Evolutionary conservation across 768 basidiomycete genomes (phyloP), one percentile per base, ranked within the genome.

Genomic region (Agaricus subrufescens): DNA sequence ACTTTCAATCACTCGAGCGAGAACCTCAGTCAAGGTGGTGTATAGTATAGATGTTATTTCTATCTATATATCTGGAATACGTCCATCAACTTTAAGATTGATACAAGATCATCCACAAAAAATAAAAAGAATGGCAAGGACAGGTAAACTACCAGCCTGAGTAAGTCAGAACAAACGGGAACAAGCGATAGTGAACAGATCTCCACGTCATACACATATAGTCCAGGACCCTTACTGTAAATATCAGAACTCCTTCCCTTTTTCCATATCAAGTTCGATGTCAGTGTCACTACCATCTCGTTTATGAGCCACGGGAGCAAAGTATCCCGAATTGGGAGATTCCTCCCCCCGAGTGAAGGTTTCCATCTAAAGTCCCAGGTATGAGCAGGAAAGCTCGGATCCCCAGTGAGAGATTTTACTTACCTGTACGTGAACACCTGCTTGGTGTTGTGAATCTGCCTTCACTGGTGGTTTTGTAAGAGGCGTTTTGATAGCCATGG

Each of bases 401-500:
- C 27, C 8, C 11, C 46, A 14, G 15, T 10, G 19, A 14, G 31
- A 53, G 48, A 45, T 29, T 23, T 48, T 19, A 50, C 67, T 31
- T 31, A 75, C 77, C 71, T 78, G 78, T 12, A 79, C 76, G 60
- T 79, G 78, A 3, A 79, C 78, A 25, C 77, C 76, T 26, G 66
- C 37, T 25, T 45, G 52, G 5, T 34, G 48, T 37, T 49, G 56
- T 23, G 26, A 23, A 37, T 40, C 57, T 67, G 46, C 61, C 15
- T 26, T 42, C 40, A 30, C 55, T 50, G 31, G 7, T 26, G 12
- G 19, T 19, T 38, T 43, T 42, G 58, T 25, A 25, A 54, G 27
- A 3, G 50, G 19, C 29, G 58, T 44, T 31, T 54, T 50, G 27
- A 52, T 46, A 8, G 26, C 23, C 3, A 46, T 6, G 12, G 40